phyloP scores from a whole-genome alignment of 2,329 filamentous ascomycete genomes.

The Albophoma yamanashiensis region DNA sequence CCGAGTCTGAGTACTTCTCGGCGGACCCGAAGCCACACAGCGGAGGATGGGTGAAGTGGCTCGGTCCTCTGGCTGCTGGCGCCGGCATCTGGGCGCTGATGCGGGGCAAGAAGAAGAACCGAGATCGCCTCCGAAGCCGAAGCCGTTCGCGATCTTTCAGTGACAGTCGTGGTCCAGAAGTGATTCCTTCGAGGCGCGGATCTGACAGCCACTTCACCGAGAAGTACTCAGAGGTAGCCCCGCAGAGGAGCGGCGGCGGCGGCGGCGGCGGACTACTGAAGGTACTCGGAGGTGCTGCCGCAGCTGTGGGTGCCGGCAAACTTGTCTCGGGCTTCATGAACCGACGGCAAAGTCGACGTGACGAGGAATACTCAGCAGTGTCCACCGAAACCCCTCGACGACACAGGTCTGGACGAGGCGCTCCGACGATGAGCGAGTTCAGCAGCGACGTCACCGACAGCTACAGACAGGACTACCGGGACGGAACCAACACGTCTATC shows the following conservation, averaged over 20 bases:
- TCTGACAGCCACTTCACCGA: slow-evolving; percentile 55
- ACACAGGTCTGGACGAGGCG: slow-evolving; percentile 25
- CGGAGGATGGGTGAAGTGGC: slow-evolving; percentile 28
- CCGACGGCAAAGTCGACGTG: slow-evolving; percentile 35
- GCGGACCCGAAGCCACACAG: slow-evolving; percentile 20
- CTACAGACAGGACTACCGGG: slow-evolving; percentile 9
- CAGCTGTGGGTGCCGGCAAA: slow-evolving; percentile 50
- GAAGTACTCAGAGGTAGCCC: slow-evolving; percentile 45
- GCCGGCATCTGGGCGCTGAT: slow-evolving; percentile 37
- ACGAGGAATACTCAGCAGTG: slow-evolving; percentile 54
- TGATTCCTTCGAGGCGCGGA: slow-evolving; percentile 38
- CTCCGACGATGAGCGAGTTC: slow-evolving; percentile 36
- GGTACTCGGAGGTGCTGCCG: slow-evolving; percentile 49
- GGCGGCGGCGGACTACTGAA: slow-evolving; percentile 45
- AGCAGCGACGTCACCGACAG: slow-evolving; percentile 36
- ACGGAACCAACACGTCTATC: slow-evolving; percentile 26
- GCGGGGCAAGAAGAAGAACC: slow-evolving; percentile 31
- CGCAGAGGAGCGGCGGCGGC: slow-evolving; percentile 20
- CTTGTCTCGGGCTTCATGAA: slow-evolving; percentile 49
- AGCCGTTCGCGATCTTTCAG: slow-evolving; percentile 26
- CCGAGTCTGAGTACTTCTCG: slow-evolving; percentile 29
- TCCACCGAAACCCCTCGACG: slow-evolving; percentile 49
- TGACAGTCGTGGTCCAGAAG: slow-evolving; percentile 32
- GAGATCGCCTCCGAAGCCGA: slow-evolving; percentile 27
- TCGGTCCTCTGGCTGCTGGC: slow-evolving; percentile 42